phyloP scores from a whole-genome alignment of 257 asterid genomes.

The Nicotiana benthamiana region DNA sequence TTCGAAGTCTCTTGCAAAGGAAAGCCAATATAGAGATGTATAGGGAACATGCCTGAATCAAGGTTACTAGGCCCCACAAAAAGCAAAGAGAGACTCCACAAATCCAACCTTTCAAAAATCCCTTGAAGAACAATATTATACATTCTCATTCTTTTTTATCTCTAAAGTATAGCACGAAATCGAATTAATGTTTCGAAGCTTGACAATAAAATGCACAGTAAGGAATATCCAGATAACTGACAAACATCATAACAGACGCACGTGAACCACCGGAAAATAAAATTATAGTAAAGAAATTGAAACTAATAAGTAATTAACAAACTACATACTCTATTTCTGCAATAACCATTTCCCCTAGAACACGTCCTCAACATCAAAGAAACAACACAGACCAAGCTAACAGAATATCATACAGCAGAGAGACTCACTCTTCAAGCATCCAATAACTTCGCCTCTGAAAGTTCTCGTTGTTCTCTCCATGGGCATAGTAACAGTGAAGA shows the following conservation, averaged over 20 bases:
- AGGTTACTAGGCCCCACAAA: background rate
- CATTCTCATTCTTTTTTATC: background rate
- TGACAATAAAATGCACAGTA: background rate
- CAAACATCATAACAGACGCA: background rate
- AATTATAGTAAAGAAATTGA: background rate
- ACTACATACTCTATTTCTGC: background rate
- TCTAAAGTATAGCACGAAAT: background rate
- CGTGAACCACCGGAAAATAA: background rate
- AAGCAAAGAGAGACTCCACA: background rate
- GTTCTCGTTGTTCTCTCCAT: constrained; percentile 21
- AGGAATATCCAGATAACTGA: background rate
- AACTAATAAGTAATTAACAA: background rate
- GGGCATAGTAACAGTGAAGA: constrained; percentile 28
- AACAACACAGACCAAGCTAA: no score
- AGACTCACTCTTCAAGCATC: constrained; percentile 24
- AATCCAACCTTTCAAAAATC: background rate
- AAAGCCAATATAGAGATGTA: background rate
- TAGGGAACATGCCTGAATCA: background rate
- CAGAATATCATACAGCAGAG: no score
- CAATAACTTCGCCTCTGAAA: constrained; percentile 27
- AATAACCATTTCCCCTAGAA: background rate
- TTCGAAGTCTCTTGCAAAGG: background rate
- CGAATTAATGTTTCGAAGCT: background rate
- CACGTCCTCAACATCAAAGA: no score
- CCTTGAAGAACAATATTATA: background rate